Percentiles rank a stretch among this genome's conserved stretches.
Conservation (phyloP, 2,329 filamentous ascomycete species). For the Aureobasidium sp. region DNA sequence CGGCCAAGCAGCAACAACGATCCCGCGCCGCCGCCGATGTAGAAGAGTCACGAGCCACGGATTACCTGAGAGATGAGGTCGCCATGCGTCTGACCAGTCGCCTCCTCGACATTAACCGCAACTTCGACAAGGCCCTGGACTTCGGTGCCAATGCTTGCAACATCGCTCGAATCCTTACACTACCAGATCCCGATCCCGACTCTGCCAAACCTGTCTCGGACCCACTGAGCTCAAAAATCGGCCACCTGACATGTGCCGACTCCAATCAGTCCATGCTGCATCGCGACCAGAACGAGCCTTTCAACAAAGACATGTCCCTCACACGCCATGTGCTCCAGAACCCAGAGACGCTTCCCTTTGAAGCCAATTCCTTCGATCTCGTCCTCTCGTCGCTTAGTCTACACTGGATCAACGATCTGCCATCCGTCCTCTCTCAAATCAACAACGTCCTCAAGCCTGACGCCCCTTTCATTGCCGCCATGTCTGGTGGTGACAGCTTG, state of each 20-base stretch:
- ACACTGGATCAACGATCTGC: constrained; percentile 97
- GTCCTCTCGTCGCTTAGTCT: constrained; percentile 82
- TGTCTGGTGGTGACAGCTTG: constrained; percentile 91
- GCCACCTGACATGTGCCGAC: constrained; percentile 70
- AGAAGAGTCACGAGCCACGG: constrained; percentile 67
- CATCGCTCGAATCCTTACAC: constrained; percentile 70
- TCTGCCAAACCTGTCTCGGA: constrained; percentile 51
- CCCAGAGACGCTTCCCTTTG: constrained; percentile 68
- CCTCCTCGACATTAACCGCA: constrained; percentile 84
- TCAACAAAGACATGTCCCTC: constrained; percentile 66
- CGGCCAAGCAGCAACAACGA: constrained; percentile 82
- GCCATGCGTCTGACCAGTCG: constrained; percentile 77
- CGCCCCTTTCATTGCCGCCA: constrained; percentile 83
- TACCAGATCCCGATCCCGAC: constrained; percentile 55
- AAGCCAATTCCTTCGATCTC: constrained; percentile 71
- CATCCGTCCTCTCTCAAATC: constrained; percentile 73
- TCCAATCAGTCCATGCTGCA: constrained; percentile 70
- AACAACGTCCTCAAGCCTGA: constrained; percentile 85
- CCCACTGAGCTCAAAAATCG: constrained; percentile 63
- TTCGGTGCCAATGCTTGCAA: constrained; percentile 95
- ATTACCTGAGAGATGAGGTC: constrained; percentile 91
- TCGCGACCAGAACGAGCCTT: constrained; percentile 66
- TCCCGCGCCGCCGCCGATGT: constrained; percentile 69
- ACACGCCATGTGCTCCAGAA: constrained; percentile 66
- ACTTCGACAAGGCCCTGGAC: constrained; percentile 77